Base-by-base conservation (phyloP, 768 basidiomycete species). In the Mycena rosella region DNA sequence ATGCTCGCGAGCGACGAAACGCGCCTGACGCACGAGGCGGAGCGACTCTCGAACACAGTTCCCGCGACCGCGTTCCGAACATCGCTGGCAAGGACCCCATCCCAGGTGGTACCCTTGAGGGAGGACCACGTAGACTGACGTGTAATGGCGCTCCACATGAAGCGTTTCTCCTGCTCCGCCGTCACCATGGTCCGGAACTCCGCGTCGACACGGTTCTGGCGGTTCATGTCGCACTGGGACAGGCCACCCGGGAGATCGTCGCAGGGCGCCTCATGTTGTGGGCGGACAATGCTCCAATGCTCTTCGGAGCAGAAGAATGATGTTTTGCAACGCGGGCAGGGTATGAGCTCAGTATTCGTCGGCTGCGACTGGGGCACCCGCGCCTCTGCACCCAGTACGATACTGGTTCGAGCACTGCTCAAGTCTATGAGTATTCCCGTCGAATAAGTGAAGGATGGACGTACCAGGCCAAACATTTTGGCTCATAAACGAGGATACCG, bases 201-300 rank as follows among this genome's bases (percentile, higher is more conserved):
- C 27, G 36, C 47, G 32, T 64, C 55, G n/a, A 29, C 55, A 24
- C 11, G 20, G 26, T 20, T 38, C 36, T 57, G 1, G 45, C 48
- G 47, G 55, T 64, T 64, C 55, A 22, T 64, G 29, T 57, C 55
- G 34, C 63, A 64, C 32, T 64, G 63, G 47, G 55, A 64, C 38
- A 44, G 26, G 17, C 10, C 29, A 3, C 48, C 63, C 34, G 55
- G 63, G n/a, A 57, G 47, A 42, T 40, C 55, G 30, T 56, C 47
- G 29, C 36, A 40, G 18, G 63, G 63, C 42, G 36, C 38, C 22
- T 57, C 22, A 36, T 64, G 63, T 13, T 40, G 36, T 24, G 47
- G 54, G 18, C 47, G 55, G n/a, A 32, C 55, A n/a, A 49, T 36
- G 38, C n/a, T n/a, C 63, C 63, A 58, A 57, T 64, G 63, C 47